Conservation (phyloP, 2,329 filamentous ascomycete genomes). For the Ophiostoma ips region DNA sequence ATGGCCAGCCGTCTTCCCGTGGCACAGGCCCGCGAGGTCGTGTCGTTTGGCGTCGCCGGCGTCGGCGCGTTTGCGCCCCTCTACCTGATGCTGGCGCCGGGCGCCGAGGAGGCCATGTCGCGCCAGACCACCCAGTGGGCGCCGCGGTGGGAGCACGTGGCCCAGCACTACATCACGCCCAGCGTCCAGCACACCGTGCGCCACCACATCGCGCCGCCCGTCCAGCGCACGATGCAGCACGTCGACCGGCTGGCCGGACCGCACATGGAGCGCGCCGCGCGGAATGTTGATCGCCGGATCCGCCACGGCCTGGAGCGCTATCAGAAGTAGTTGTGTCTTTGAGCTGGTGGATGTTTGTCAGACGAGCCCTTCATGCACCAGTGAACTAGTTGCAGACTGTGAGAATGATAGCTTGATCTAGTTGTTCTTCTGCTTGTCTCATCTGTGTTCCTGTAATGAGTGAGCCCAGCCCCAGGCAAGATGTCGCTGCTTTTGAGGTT, state of each 20-base stretch:
- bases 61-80: conserved; percentile 40
- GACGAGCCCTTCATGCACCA: too few species aligned
- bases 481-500: too few species aligned
- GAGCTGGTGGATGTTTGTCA: too few species aligned
- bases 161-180: conserved; percentile 39
- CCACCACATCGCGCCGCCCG: conserved; percentile 31
- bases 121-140: conserved; percentile 44
- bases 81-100: conserved; percentile 39
- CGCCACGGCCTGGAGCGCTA: conserved; percentile 28
- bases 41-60: conserved; percentile 40
- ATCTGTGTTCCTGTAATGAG: too few species aligned
- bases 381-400: too few species aligned
- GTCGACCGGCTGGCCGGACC: conserved; percentile 31
- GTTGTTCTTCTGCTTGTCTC: too few species aligned
- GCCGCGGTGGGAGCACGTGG: conserved; percentile 44
- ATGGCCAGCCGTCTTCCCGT: conserved; percentile 40
- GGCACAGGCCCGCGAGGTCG: conserved; percentile 33
- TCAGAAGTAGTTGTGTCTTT: too few species aligned
- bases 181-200: conserved; percentile 31
- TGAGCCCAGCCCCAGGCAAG: too few species aligned
- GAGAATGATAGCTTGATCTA: too few species aligned
- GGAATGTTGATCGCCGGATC: conserved; percentile 33
- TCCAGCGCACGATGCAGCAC: conserved; percentile 30
- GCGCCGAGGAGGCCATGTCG: conserved; percentile 39
- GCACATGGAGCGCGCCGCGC: conserved; percentile 33